A percentile compares a stretch with the other conserved stretches of the same genome.
Evolutionary conservation across 257 asterid genomes (phyloP).

Genomic region (Haberlea rhodopensis): DNA sequence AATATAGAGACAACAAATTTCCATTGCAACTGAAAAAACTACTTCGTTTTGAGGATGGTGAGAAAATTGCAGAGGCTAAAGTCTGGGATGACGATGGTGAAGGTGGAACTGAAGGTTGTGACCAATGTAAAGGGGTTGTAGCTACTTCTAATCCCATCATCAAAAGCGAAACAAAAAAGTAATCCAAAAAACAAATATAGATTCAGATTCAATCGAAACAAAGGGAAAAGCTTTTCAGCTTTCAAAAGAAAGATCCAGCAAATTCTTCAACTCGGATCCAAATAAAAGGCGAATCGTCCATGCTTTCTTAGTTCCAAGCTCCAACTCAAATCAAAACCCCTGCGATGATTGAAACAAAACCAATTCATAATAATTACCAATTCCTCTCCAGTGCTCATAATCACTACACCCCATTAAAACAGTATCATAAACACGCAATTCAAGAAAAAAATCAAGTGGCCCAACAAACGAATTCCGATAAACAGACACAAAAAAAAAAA

Average conservation of each 20-base stretch:
- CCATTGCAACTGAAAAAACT: constrained; percentile 41
- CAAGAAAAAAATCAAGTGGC: constrained; percentile 28
- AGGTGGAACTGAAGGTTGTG: constrained; percentile 62
- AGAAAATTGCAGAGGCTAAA: constrained; percentile 55
- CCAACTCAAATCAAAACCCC: constrained; percentile 40
- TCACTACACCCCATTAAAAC: constrained; percentile 42
- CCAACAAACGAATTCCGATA: not conserved
- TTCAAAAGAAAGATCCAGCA: constrained; percentile 17
- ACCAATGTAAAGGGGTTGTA: constrained; percentile 56
- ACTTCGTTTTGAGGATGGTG: constrained; percentile 54
- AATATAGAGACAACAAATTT: constrained; percentile 43
- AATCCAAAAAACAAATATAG: constrained; percentile 8
- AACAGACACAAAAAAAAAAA: not conserved
- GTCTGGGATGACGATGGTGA: constrained; percentile 76
- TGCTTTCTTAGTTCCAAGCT: constrained; percentile 26
- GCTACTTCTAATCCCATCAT: constrained; percentile 73
- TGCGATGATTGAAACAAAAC: constrained; percentile 37
- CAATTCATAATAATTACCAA: constrained; percentile 27
- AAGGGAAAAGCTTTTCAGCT: not conserved
- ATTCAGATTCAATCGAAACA: not conserved
- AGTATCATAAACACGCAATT: constrained; percentile 48
- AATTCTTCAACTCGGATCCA: constrained; percentile 32
- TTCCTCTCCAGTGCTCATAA: constrained; percentile 21
- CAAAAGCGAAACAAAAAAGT: constrained; percentile 1
- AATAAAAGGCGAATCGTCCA: constrained; percentile 15